Base-by-base conservation (phyloP, 2,329 filamentous ascomycete species). In the Beauveria brongniartii region DNA sequence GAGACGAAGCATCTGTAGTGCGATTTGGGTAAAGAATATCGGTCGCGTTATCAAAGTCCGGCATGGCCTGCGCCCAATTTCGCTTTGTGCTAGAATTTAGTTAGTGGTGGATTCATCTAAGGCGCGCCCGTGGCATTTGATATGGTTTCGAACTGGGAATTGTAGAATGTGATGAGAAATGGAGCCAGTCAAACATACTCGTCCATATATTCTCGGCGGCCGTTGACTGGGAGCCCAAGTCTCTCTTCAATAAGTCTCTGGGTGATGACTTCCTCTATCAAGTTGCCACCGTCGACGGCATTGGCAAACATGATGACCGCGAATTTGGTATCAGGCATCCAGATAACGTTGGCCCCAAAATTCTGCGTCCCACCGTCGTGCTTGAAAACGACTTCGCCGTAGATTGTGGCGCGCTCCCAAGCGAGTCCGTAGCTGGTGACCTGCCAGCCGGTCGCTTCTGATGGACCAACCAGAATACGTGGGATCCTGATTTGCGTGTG, bases 211-310 rank as follows among this genome's bases (percentile, higher is more conserved):
- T 30, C 12, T 26, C 56, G 41, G 43, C 72, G 24, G 68, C 65
- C 55, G 2, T 59, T 16, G 14, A 48, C 18, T 7, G 63, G 57
- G 14, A 63, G 28, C 0, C 58, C 61, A 1, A 66, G 46, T 9
- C 52, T 47, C 24, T 68, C 68, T 26, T 66, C 67, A 20, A 69
- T 26, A 5, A 68, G 59, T 6, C 60, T 60, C 12, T 64, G 63
- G 2, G 63, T 63, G 3, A 67, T 26, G 3, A 64, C 7, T 1
- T 65, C 50, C 1, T 62, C 52, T 0, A 55, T 71, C 5, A 59
- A 52, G 57, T 74, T 77, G 6, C 73, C 73, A 8, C 71, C 74
- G 10, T 65, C n/a, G 14, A 71, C 74, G 54, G 75, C 77, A 60
- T 80, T 81, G 6, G 54, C 54, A 43, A 68, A 61, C 2, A 63